Evolutionary conservation across 495 filamentous ascomycete genomes (phyloP), one percentile per base, ranked within the genome.

Genomic region (Penicillium alfredii): DNA sequence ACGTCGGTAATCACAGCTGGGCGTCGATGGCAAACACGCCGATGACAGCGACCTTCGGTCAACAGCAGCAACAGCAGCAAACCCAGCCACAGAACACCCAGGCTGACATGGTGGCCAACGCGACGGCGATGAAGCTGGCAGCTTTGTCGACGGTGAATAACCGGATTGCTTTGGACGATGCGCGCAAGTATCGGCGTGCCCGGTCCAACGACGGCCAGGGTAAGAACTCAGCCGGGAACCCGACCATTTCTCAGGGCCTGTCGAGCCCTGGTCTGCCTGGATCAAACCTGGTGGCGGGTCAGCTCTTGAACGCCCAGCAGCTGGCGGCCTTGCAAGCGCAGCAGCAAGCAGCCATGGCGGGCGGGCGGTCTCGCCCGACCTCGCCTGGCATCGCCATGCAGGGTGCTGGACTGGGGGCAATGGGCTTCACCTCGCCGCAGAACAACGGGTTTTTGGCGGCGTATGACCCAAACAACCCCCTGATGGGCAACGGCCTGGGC

Each of bases 21-120:
- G 92, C 93, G 21, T 97, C 92, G 15, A 92, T 95, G 84, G 81
- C 89, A 44, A 97, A 95, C 66, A 98, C 92, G 3, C 92, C 92
- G 1, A 94, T 97, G 85, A 87, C 87, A 15, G 65, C 86, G 4
- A 89, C 77, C 34, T 98, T 98, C 59, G 78, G 62, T 43, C 58
- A 60, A 11, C 67, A 71, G 52, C 69, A 70, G 64, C 53, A 51
- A 24, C 50, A 44, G 13, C 51, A 52, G 14, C 51, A 60, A 16
- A 38, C 9, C 42, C 69, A 65, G n/a, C n/a, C n/a, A 38, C 63
- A 60, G 20, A 71, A 67, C 22, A 79, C 73, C 33, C 87, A 94
- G 55, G 92, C 89, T 10, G 93, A 98, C 50, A 96, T 98, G 89
- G 86, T 98, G 36, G 92, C 92, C 28, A 97, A 97, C 57, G 93